A percentile compares a stretch with the other conserved stretches of the same genome.
phyloP scores from a whole-genome alignment of 2,329 filamentous ascomycete genomes.

The Colletotrichum sp. region DNA sequence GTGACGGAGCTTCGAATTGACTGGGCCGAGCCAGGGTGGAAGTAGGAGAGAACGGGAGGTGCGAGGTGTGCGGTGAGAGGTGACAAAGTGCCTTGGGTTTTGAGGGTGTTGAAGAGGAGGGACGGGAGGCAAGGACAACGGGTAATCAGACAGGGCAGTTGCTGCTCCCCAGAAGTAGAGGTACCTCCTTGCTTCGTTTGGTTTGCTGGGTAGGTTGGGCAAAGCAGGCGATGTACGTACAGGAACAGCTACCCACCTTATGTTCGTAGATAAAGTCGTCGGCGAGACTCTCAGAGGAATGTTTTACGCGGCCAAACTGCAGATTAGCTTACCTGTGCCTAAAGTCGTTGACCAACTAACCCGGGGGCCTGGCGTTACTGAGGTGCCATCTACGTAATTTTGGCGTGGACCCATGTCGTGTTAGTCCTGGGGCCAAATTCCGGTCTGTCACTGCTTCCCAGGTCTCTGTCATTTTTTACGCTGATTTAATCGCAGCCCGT shows the following conservation, averaged over 20 bases:
- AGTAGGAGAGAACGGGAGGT: not conserved
- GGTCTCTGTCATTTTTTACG: not conserved
- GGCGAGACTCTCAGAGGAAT: not conserved
- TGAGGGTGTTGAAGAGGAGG: not conserved
- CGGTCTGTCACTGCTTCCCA: not conserved
- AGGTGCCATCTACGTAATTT: constrained; percentile 12
- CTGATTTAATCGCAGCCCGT: not conserved
- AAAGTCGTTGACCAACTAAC: not conserved
- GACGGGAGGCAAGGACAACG: not conserved
- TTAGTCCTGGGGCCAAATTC: not conserved
- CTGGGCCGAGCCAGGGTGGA: not conserved
- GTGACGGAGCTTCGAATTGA: not conserved
- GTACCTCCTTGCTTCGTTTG: not conserved
- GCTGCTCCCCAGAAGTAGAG: not conserved
- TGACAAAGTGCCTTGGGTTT: not conserved
- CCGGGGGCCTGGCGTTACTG: not conserved
- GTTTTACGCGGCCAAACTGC: not conserved
- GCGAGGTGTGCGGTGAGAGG: not conserved
- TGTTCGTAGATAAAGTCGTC: not conserved
- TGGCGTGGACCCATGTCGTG: not conserved
- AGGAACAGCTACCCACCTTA: not conserved
- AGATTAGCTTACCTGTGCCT: not conserved
- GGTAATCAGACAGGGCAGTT: not conserved
- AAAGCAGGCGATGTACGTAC: not conserved
- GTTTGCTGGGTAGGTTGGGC: not conserved